Percentiles rank a stretch among this genome's conserved stretches.
Evolutionary conservation across 1,139 yeast species (phyloP).

Genomic region (Scheffersomyces cryptocercus): DNA sequence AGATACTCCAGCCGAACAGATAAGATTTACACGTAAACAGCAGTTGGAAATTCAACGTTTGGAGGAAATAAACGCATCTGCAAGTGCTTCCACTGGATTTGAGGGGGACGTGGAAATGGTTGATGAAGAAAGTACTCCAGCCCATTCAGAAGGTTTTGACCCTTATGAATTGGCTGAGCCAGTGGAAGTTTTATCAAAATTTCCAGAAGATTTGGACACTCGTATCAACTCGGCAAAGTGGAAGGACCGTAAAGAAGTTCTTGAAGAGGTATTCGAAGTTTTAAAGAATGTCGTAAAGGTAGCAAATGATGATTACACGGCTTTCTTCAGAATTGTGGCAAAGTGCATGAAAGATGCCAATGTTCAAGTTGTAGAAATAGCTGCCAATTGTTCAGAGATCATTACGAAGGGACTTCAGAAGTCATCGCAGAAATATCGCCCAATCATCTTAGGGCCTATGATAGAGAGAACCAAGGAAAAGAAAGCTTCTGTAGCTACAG

Average conservation of each 20-base stretch:
- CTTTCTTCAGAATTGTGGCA: conserved; percentile 59
- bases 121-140: conserved; percentile 10
- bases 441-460: conserved; percentile 58
- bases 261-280: conserved; percentile 64
- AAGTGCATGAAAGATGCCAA: conserved; percentile 88
- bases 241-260: conserved; percentile 89
- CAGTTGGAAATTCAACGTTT: conserved; percentile 22
- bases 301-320: conserved; percentile 56
- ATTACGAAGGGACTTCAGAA: conserved; percentile 68
- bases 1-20: conserved; percentile 50
- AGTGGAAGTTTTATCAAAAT: conserved; percentile 58
- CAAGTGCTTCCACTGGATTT: conserved; percentile 15
- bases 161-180: conserved; percentile 45
- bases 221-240: conserved; percentile 68
- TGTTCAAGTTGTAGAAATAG: conserved; percentile 79
- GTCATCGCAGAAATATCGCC: conserved; percentile 55
- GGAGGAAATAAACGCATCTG: conserved; percentile 17
- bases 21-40: conserved; percentile 58
- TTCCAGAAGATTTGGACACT: conserved; percentile 63
- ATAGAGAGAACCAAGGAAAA: conserved; percentile 88
- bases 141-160: conserved; percentile 24
- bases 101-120: conserved; percentile 49
- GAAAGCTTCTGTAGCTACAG: conserved; percentile 74
- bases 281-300: conserved; percentile 53
- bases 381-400: conserved; percentile 66